Evolutionary conservation across 1,284 basidiomycete genomes (phyloP).

Genomic region (Pyrrhoderma lamaoense): DNA sequence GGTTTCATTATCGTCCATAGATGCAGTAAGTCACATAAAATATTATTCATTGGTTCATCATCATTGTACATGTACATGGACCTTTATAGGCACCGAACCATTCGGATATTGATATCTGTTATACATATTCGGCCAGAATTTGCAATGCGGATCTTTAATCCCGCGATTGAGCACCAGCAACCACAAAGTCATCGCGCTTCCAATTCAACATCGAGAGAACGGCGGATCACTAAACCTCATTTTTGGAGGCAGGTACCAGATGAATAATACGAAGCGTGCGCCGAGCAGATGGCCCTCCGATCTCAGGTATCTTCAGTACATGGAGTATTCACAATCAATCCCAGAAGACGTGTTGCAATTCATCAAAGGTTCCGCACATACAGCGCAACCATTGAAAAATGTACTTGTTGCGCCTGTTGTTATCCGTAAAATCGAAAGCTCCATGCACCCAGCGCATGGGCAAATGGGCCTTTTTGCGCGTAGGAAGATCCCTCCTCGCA

Average conservation of each 20-base stretch:
- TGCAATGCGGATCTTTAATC: too few relatives aligned
- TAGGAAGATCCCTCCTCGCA: slow-evolving; percentile 57
- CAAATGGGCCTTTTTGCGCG: slow-evolving; percentile 79
- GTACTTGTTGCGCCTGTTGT: slow-evolving; percentile 22
- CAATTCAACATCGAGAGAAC: too few relatives aligned
- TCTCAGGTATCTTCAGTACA: slow-evolving; percentile 8
- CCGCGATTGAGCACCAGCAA: too few relatives aligned
- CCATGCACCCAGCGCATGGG: slow-evolving; percentile 69
- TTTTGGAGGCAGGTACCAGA: slow-evolving; percentile 1
- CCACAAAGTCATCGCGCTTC: too few relatives aligned
- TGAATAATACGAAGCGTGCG: slow-evolving; percentile 3
- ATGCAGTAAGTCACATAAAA: too few relatives aligned
- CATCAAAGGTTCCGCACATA: slow-evolving; percentile 10
- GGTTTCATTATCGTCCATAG: too few relatives aligned
- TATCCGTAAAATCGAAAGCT: slow-evolving; percentile 40
- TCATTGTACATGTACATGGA: too few relatives aligned
- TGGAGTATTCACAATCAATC: slow-evolving; percentile 13
- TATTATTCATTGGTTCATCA: too few relatives aligned
- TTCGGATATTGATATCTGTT: too few relatives aligned
- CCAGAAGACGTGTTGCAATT: slow-evolving; percentile 4
- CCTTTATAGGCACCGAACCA: too few relatives aligned
- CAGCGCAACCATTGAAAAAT: background rate
- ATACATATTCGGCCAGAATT: too few relatives aligned
- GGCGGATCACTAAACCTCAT: too few relatives aligned
- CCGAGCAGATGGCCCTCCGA: slow-evolving; percentile 16